phyloP scores from a whole-genome alignment of 73 alveolate species.

The Tetrahymena borealis region DNA sequence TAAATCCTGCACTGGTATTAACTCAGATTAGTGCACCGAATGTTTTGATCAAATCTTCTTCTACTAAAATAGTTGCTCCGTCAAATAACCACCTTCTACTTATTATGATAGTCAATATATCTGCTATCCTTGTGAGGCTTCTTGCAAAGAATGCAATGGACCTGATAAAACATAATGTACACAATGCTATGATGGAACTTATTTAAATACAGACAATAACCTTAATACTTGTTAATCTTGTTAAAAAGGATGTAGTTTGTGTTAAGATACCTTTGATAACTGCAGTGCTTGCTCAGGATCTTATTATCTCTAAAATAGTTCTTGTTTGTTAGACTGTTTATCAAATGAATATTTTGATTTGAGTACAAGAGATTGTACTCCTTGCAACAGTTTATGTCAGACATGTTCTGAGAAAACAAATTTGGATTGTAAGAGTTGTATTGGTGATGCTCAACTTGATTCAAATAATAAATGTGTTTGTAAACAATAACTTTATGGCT shows the following conservation, averaged over 20 bases:
- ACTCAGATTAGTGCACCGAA: background rate
- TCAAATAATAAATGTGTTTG: background rate
- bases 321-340: background rate
- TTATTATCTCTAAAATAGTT: background rate
- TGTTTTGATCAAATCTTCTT: background rate
- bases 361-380: background rate
- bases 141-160: background rate
- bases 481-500: background rate
- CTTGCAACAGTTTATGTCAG: background rate
- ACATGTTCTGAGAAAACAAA: background rate
- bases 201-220: background rate
- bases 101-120: background rate
- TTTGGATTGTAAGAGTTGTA: background rate
- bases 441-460: background rate
- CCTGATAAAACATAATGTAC: background rate
- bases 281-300: background rate
- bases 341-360: background rate
- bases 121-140: background rate
- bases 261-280: background rate
- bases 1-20: background rate
- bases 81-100: background rate
- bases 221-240: background rate
- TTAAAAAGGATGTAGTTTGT: background rate
- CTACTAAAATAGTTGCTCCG: background rate
- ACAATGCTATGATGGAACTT: background rate